Conservation (phyloP, 345 rosid genomes). For the Hevea brasiliensis region DNA sequence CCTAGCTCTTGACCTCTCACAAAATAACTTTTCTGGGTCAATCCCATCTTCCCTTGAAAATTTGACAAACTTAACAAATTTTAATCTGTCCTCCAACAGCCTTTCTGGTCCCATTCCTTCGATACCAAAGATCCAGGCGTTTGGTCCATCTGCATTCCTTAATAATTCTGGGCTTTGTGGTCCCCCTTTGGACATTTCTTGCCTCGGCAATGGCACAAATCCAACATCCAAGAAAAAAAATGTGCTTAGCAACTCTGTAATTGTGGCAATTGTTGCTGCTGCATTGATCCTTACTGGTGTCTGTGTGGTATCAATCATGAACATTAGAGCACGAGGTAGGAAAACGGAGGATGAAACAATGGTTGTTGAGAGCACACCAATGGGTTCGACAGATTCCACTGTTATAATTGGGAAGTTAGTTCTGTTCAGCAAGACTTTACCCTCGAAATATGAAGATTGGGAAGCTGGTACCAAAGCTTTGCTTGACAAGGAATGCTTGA, state of each 20-base stretch:
- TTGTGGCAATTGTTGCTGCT: slow-evolving; percentile 81
- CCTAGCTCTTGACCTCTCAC: slow-evolving; percentile 65
- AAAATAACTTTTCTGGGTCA: slow-evolving; percentile 63
- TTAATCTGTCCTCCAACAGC: slow-evolving; percentile 75
- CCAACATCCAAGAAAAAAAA: slow-evolving; percentile 38
- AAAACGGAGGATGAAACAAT: slow-evolving; percentile 44
- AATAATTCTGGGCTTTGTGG: slow-evolving; percentile 83
- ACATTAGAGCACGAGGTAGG: slow-evolving; percentile 66
- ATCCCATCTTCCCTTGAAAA: slow-evolving; percentile 72
- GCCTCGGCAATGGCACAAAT: slow-evolving; percentile 44
- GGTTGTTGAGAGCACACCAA: slow-evolving; percentile 73
- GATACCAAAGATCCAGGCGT: slow-evolving; percentile 46
- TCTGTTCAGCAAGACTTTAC: slow-evolving; percentile 87
- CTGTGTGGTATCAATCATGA: slow-evolving; percentile 75
- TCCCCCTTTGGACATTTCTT: slow-evolving; percentile 56
- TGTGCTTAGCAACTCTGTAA: slow-evolving; percentile 69
- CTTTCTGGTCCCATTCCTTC: slow-evolving; percentile 74
- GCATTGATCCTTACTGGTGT: slow-evolving; percentile 82
- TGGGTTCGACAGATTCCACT: slow-evolving; percentile 64
- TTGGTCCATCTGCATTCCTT: slow-evolving; percentile 65
- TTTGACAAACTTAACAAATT: slow-evolving; percentile 44
- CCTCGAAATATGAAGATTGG: slow-evolving; percentile 96
- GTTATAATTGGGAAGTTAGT: slow-evolving; percentile 87
- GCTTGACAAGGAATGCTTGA: slow-evolving; percentile 81
- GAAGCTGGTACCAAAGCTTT: slow-evolving; percentile 87